Evolutionary conservation across 768 basidiomycete genomes (phyloP), one percentile per base, ranked within the genome.

Genomic region (Boletus sp.): DNA sequence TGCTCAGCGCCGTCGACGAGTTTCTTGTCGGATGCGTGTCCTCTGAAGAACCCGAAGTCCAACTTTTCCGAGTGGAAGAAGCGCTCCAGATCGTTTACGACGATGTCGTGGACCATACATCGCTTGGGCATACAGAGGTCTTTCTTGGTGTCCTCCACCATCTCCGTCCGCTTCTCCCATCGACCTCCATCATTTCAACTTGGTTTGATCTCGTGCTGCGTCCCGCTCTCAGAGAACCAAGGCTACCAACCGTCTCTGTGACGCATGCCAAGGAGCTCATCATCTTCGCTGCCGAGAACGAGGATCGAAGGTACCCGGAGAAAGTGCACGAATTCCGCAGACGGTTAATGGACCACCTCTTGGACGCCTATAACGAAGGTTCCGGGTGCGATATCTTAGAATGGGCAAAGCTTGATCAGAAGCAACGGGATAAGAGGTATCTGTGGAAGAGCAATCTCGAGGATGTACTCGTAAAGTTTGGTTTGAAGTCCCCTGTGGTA

Each of bases 141-240:
- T 84, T 93, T 60, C 77, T 93, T 11, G 77, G 79, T 25, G 77
- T 88, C 17, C 76, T 92, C 7, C 78, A 79, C 57, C 83, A 83
- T 60, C 76, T 92, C 27, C 74, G 75, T 10, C 79, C 84, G 13
- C 75, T 88, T 29, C 72, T 90, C 7, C 75, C 87, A 3, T 72
- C 86, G 8, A 76, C 76, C 7, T 87, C 87, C 25, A 75, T 91
- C 51, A 85, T 90, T 53, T 84, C 84, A 2, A 78, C 77, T 27
- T 93, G 91, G 91, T 93, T 90, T 68, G 89, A 93, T 66, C 78
- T 88, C 33, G 77, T 88, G 27, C 75, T 93, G 3, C 84, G 90
- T 33, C 86, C 88, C 25, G 87, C 89, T 29, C 75, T 93, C 50
- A 84, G 88, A 45, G 85, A 90, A 66, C 84, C 88, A 35, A 83